Evolutionary conservation across 2,329 filamentous ascomycete genomes (phyloP).

Genomic region (Meredithiella fracta): DNA sequence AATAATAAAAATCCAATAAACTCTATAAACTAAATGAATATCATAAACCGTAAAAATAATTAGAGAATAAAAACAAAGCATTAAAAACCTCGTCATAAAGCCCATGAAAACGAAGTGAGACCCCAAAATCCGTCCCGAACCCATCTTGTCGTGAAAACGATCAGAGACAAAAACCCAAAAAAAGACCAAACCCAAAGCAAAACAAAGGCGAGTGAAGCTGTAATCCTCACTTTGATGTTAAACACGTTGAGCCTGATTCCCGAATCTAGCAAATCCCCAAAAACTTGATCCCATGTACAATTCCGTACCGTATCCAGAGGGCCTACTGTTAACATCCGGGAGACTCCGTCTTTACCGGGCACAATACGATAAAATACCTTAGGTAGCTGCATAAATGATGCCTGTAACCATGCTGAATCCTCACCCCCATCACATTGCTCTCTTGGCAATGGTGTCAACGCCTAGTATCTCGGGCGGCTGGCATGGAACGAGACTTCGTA

Average conservation of each 20-base stretch:
- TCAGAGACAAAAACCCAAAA: constrained; percentile 2
- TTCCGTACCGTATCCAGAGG: background rate
- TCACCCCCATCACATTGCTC: constrained; percentile 2
- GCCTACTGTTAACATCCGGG: no score
- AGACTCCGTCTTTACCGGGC: background rate
- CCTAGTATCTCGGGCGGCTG: constrained; percentile 10
- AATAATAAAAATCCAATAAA: background rate
- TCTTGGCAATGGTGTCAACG: background rate
- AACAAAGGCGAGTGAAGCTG: constrained; percentile 5
- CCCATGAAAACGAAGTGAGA: background rate
- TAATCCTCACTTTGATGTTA: background rate
- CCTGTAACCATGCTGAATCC: constrained; percentile 9
- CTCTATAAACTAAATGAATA: background rate
- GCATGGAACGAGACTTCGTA: constrained; percentile 10
- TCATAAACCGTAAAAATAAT: background rate
- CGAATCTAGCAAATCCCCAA: background rate
- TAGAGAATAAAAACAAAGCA: constrained; percentile 6
- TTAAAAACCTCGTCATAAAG: background rate
- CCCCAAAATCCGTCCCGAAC: background rate
- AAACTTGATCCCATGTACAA: background rate
- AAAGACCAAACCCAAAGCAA: background rate
- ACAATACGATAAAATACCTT: background rate
- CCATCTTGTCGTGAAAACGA: background rate
- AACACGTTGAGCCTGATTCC: background rate
- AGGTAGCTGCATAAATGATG: constrained; percentile 7